Conservation (phyloP, 768 basidiomycete species). For the Peribolospora kevripleyi region DNA sequence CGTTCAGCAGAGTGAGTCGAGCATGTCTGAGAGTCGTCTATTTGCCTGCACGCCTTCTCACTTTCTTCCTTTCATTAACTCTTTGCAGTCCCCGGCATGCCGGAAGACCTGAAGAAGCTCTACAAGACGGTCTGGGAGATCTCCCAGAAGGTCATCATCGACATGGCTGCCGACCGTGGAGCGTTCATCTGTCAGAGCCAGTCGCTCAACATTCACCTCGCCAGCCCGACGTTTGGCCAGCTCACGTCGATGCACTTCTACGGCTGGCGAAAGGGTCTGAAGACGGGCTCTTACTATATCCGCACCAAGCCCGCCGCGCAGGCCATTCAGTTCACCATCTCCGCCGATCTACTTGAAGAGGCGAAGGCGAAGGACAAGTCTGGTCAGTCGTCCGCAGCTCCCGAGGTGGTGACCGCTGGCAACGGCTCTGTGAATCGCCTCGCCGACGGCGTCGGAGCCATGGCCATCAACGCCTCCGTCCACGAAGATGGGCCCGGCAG, state of each 20-base stretch:
- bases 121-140: constrained; percentile 99
- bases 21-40: background rate
- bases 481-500: constrained; percentile 3
- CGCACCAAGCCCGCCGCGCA: constrained; percentile 68
- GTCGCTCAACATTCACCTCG: constrained; percentile 76
- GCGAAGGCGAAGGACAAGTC: constrained; percentile 28
- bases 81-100: constrained; percentile 63
- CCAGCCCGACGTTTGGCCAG: constrained; percentile 69
- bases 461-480: constrained; percentile 7
- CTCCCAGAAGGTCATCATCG: constrained; percentile 90
- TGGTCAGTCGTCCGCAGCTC: constrained; percentile 4
- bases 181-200: constrained; percentile 95
- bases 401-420: background rate
- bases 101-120: constrained; percentile 78
- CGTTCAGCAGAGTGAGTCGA: constrained; percentile 15
- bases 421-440: constrained; percentile 9
- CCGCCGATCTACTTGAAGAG: constrained; percentile 40
- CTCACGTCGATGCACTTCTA: constrained; percentile 94
- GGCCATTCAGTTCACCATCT: constrained; percentile 94
- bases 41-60: background rate
- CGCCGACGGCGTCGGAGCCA: constrained; percentile 12
- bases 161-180: constrained; percentile 94
- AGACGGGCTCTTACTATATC: constrained; percentile 72
- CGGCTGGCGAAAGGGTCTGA: constrained; percentile 98
- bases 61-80: constrained; percentile 19